Base-by-base conservation (phyloP, 768 basidiomycete genomes). In the Kwoniella sp. region DNA sequence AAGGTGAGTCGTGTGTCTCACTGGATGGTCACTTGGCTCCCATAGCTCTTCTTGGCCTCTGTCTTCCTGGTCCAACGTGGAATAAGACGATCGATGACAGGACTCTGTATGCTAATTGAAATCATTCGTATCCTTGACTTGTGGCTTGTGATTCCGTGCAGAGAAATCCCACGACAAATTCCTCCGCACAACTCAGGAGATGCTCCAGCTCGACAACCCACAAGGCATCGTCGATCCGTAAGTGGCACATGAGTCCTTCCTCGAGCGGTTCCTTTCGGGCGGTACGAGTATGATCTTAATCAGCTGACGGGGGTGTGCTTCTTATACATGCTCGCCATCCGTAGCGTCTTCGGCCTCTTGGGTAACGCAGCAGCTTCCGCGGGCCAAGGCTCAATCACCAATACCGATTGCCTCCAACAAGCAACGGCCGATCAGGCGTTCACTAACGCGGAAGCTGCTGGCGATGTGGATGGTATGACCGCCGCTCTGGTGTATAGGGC, bases 361-460 rank as follows among this genome's bases (percentile, higher is more conserved):
- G 88, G 87, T 15, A 84, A 87, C 70, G 87, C 86, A 20, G 88
- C 87, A n/a, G 88, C 87, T 2, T 76, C 84, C 1, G 73, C 62
- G 0, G 87, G 87, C 53, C 81, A 82, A 47, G 88, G 88, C 4
- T 82, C 84, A 51, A 84, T 88, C 70, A 83, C 86, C 85, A 84
- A 88, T 71, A 76, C 85, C 9, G 85, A 84, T 59, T 89, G 88
- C 75, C 82, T 89, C 22, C 87, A 88, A 72, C 86, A 87, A 81
- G 86, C 85, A 0, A 85, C 84, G 5, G 87, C 87, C 52, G 87
- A 88, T 71, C 87, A 86, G 73, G 88, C 88, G 0, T 90, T 89
- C 82, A 87, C 87, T 34, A 89, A 89, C 74, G 87, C 88, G 48
- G 89, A 89, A 77, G 85, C 86, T 13, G 84, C 83, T 2, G 84